phyloP scores from a whole-genome alignment of 306 rosid genomes.

The Acacia melanoxylon region DNA sequence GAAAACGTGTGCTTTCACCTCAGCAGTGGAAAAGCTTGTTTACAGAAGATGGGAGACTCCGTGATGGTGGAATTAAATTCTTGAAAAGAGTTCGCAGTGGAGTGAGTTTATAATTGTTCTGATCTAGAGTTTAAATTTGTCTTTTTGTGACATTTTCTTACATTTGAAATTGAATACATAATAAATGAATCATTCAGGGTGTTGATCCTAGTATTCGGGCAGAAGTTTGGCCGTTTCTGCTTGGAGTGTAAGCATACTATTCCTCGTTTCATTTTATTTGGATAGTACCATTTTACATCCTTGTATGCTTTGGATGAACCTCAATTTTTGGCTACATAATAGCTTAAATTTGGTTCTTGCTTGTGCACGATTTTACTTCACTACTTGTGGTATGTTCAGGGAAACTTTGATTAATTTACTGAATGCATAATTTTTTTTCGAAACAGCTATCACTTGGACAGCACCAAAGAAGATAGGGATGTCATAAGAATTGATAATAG shows the following conservation, averaged over 20 bases:
- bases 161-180: constrained; percentile 28
- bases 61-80: constrained; percentile 87
- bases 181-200: constrained; percentile 61
- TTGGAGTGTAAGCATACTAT: constrained; percentile 87
- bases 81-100: constrained; percentile 97
- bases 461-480: constrained; percentile 85
- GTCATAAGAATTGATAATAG: constrained; percentile 64
- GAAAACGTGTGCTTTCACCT: constrained; percentile 81
- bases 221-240: constrained; percentile 98
- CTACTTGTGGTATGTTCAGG: neutral
- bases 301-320: constrained; percentile 18
- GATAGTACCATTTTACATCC: constrained; percentile 9
- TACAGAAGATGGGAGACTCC: constrained; percentile 78
- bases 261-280: constrained; percentile 22
- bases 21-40: constrained; percentile 79
- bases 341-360: constrained; percentile 13
- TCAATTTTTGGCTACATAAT: constrained; percentile 7
- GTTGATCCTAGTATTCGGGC: constrained; percentile 89
- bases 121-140: neutral
- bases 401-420: constrained; percentile 32
- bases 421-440: constrained; percentile 30
- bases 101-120: constrained; percentile 60
- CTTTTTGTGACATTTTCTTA: constrained; percentile 9
- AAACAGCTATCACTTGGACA: constrained; percentile 83
- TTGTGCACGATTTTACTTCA: neutral